Evolutionary conservation across 768 basidiomycete species (phyloP).

Genomic region (Leucocoprinus birnbaumii): DNA sequence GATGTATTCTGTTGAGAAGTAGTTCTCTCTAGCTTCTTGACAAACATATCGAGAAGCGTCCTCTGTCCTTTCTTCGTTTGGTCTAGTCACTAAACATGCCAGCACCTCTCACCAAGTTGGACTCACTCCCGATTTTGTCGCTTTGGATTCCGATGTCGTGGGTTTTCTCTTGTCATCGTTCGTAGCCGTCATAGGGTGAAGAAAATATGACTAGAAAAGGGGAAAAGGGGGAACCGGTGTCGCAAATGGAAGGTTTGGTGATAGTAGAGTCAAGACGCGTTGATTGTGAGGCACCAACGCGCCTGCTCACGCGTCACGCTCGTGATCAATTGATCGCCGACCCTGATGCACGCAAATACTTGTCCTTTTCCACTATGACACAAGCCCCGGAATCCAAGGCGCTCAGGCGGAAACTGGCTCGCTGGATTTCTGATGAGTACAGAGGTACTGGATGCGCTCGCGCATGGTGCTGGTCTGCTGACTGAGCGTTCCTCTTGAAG

Average conservation of each 20-base stretch:
- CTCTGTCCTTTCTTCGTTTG: slow-evolving; percentile 28
- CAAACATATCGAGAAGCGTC: slow-evolving; percentile 39
- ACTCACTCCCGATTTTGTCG: slow-evolving; percentile 8
- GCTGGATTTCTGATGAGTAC: slow-evolving; percentile 39
- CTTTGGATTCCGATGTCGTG: neutral
- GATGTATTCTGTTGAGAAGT: neutral
- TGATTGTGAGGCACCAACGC: slow-evolving; percentile 1
- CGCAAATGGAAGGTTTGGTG: neutral
- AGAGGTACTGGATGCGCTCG: slow-evolving; percentile 29
- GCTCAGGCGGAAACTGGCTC: slow-evolving; percentile 10
- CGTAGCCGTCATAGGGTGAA: neutral
- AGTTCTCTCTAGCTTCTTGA: slow-evolving; percentile 16
- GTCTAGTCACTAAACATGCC: neutral
- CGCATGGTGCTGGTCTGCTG: neutral
- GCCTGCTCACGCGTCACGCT: slow-evolving; percentile 11
- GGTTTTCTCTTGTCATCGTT: neutral
- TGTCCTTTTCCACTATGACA: slow-evolving; percentile 6
- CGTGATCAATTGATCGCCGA: neutral
- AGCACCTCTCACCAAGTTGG: neutral
- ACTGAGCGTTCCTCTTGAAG: slow-evolving; percentile 26
- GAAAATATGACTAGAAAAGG: neutral
- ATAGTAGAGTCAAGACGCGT: slow-evolving; percentile 6
- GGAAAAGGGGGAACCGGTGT: neutral
- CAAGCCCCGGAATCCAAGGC: neutral
- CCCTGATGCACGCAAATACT: neutral